phyloP scores from a whole-genome alignment of 208 protist genomes.

The Entamoeba invadens region DNA sequence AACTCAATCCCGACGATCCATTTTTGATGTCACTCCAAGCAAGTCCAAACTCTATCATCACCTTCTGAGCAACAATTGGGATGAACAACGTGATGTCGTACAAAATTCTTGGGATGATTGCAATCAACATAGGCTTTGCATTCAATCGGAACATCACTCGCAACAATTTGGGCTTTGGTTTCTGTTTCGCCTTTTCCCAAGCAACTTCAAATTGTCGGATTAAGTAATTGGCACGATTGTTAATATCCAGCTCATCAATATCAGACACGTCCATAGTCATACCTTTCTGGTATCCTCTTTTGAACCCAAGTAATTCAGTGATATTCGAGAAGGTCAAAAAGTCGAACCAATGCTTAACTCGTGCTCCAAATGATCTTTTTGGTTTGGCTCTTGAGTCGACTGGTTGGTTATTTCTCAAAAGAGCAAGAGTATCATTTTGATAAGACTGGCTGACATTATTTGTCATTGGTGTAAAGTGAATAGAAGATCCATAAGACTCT shows the following conservation, averaged over 20 bases:
- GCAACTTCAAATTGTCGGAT: background rate
- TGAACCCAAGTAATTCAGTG: background rate
- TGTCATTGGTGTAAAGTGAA: background rate
- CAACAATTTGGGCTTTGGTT: background rate
- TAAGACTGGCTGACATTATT: background rate
- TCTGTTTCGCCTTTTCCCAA: background rate
- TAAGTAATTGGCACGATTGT: background rate
- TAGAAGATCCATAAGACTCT: background rate
- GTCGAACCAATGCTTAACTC: background rate
- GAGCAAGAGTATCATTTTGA: background rate
- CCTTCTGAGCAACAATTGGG: background rate
- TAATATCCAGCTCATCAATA: background rate
- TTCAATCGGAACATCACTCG: background rate
- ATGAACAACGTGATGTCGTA: background rate
- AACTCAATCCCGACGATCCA: background rate
- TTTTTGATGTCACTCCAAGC: background rate
- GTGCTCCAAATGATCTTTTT: background rate
- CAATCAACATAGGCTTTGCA: background rate
- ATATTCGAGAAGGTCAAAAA: background rate
- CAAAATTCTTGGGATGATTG: background rate
- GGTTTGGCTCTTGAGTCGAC: background rate
- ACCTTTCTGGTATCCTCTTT: background rate
- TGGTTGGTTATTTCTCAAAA: background rate
- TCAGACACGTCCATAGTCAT: background rate
- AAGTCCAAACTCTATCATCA: background rate